phyloP scores from a whole-genome alignment of 2,329 filamentous ascomycete genomes.

The Curvularia verruculosa region DNA sequence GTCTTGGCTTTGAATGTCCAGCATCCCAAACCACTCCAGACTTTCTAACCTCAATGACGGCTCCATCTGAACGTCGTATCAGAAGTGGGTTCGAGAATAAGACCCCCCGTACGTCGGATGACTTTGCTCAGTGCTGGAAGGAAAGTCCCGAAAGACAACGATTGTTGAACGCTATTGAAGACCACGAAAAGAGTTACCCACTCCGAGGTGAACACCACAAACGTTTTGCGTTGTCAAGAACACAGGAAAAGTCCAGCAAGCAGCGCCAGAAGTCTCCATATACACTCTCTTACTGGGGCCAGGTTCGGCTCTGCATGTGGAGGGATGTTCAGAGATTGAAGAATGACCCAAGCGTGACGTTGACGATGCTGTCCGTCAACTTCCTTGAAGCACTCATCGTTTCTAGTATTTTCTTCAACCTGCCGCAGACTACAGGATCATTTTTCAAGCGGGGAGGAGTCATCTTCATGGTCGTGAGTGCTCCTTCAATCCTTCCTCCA shows the following conservation, averaged over 20 bases:
- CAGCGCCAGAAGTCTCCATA: conserved; percentile 62
- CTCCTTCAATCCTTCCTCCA: neutral
- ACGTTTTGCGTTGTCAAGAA: conserved; percentile 38
- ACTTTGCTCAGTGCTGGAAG: conserved; percentile 59
- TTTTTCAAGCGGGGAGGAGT: conserved; percentile 64
- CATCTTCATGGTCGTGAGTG: conserved; percentile 75
- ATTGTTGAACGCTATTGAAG: conserved; percentile 51
- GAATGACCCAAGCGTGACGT: conserved; percentile 57
- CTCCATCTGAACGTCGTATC: conserved; percentile 41
- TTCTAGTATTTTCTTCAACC: conserved; percentile 77
- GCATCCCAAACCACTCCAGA: conserved; percentile 69
- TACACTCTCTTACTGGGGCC: conserved; percentile 48
- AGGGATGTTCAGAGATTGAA: conserved; percentile 11
- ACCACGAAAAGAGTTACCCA: conserved; percentile 53
- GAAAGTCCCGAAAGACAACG: conserved; percentile 47
- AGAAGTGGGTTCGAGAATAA: conserved; percentile 47
- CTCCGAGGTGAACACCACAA: conserved; percentile 51
- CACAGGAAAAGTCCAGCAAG: conserved; percentile 57
- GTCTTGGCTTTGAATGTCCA: conserved; percentile 65
- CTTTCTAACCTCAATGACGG: conserved; percentile 74
- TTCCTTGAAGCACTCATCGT: conserved; percentile 75
- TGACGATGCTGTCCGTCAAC: conserved; percentile 72
- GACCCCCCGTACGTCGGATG: conserved; percentile 49
- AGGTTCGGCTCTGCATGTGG: conserved; percentile 9
- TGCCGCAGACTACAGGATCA: conserved; percentile 55